These are phyloP conservation scores for Sinapis alba DNA, from an alignment of 441 rosid genomes.

Conservation along the genomic window DNA sequence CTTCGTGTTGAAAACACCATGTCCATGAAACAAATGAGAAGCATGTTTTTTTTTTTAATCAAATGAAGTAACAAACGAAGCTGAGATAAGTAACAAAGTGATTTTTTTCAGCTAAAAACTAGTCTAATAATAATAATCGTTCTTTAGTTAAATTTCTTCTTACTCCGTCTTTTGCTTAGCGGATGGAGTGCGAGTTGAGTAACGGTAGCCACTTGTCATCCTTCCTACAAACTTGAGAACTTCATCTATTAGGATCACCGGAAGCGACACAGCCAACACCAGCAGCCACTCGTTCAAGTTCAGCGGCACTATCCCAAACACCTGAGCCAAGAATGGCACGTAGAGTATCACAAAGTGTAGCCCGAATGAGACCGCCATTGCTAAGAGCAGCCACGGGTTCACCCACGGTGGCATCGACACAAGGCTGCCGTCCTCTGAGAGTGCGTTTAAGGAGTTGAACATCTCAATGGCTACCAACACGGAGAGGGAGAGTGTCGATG, in stretches of 20 bases:
- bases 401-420: constrained; percentile 91
- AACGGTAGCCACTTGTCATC: constrained; percentile 46
- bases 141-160: constrained; percentile 9
- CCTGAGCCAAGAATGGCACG: constrained; percentile 79
- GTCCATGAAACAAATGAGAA: not conserved
- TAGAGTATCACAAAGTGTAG: constrained; percentile 87
- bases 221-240: constrained; percentile 83
- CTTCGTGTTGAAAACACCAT: not conserved
- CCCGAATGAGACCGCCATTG: constrained; percentile 82
- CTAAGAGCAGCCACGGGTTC: constrained; percentile 82
- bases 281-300: constrained; percentile 87
- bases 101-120: constrained; percentile 21
- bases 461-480: constrained; percentile 94
- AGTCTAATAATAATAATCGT: not conserved
- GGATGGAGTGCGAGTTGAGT: constrained; percentile 38
- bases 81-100: not conserved
- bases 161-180: constrained; percentile 67
- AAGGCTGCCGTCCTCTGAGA: constrained; percentile 85
- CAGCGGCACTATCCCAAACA: constrained; percentile 83
- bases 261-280: constrained; percentile 75
- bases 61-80: not conserved
- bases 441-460: constrained; percentile 95
- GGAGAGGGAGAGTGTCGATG: constrained; percentile 84
- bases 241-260: constrained; percentile 85
- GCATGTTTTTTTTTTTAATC: not conserved